Percentiles rank a stretch among this genome's conserved stretches.
phyloP scores from a whole-genome alignment of 805 yeast species.

The Huiozyma naganishii region DNA sequence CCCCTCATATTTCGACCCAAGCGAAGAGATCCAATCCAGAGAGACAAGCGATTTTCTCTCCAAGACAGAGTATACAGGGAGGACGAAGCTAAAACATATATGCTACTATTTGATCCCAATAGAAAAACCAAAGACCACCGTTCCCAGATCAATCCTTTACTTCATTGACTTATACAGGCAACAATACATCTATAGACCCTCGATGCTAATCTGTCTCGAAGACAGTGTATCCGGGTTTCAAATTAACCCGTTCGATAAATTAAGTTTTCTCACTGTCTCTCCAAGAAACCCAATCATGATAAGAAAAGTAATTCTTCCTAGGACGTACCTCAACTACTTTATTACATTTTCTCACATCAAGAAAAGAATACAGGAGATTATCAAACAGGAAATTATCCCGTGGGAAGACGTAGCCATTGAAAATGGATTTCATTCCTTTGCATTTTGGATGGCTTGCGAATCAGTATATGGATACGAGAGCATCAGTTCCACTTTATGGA shows the following conservation, averaged over 20 bases:
- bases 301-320: constrained; percentile 39
- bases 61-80: constrained; percentile 5
- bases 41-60: constrained; percentile 3
- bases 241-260: constrained; percentile 20
- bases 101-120: constrained; percentile 16
- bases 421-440: constrained; percentile 10
- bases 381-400: constrained; percentile 8
- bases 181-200: constrained; percentile 11
- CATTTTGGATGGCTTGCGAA: constrained; percentile 8
- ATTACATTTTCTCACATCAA: constrained; percentile 11
- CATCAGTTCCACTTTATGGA: constrained; percentile 9
- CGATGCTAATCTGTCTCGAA: constrained; percentile 12
- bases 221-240: constrained; percentile 15
- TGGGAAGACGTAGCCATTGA: constrained; percentile 13
- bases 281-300: constrained; percentile 86
- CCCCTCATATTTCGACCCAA: not conserved
- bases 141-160: constrained; percentile 2
- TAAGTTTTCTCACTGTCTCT: constrained; percentile 52
- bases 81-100: constrained; percentile 12
- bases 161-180: constrained; percentile 1
- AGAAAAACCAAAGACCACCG: constrained; percentile 6
- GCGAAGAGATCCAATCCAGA: not conserved
- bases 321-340: constrained; percentile 13
- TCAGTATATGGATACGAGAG: constrained; percentile 9
- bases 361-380: constrained; percentile 5